These are phyloP conservation scores for Blastomyces gilchristii DNA, from an alignment of 2,329 filamentous ascomycete genomes.

Conservation along the genomic window DNA sequence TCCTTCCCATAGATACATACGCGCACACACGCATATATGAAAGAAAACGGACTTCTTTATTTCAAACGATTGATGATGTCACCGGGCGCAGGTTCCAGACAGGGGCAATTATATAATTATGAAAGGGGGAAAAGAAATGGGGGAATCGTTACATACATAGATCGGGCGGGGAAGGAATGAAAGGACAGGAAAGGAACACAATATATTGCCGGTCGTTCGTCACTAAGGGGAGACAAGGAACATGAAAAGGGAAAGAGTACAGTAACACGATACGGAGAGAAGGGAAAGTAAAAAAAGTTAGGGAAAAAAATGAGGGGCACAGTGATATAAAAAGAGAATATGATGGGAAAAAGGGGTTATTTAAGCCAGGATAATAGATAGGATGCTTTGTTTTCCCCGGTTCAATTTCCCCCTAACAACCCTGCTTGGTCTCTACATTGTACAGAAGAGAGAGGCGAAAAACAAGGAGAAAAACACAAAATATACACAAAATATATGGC, in stretches of 20 bases:
- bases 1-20: not conserved
- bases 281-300: not conserved
- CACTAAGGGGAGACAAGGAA: not conserved
- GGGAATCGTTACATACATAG: not conserved
- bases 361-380: not conserved
- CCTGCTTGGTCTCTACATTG: conserved; percentile 1
- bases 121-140: conserved; percentile 2
- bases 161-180: conserved; percentile 5
- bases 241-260: not conserved
- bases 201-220: not conserved
- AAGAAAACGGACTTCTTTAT: not conserved
- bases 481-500: conserved; percentile 5
- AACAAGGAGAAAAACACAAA: not conserved
- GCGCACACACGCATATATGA: not conserved
- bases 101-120: not conserved
- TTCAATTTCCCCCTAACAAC: not conserved
- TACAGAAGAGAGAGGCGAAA: not conserved
- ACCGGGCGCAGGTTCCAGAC: not conserved
- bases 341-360: not conserved
- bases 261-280: not conserved
- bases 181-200: not conserved
- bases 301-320: not conserved
- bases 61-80: not conserved
- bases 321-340: not conserved
- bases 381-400: not conserved